A percentile compares a stretch with the other conserved stretches of the same genome.
Conservation (phyloP, 192 early-diverging fungal species). For the Linnemannia hyalina region DNA sequence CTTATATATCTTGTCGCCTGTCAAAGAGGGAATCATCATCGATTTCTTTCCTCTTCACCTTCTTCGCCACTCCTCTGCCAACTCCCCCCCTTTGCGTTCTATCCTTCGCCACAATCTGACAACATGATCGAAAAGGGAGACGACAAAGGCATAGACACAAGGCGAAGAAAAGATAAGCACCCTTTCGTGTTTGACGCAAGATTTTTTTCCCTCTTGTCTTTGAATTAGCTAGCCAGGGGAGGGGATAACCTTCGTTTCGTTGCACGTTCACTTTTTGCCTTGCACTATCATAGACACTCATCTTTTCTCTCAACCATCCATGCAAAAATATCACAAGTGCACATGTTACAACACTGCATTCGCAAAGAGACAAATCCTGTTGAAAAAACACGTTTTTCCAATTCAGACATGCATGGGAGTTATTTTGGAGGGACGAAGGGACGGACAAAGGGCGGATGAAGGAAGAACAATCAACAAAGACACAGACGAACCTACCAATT, state of each 20-base stretch:
- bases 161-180: too few species aligned
- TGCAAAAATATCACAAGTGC: slow-evolving; percentile 1
- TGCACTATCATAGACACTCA: neutral
- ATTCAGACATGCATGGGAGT: neutral
- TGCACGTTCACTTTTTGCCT: too few species aligned
- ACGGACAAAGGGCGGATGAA: neutral
- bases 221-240: neutral
- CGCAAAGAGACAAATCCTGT: neutral
- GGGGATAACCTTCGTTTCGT: neutral
- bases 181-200: slow-evolving; percentile 3
- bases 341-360: neutral
- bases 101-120: neutral
- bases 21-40: too few species aligned
- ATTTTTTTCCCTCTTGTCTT: neutral
- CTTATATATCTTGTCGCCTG: neutral
- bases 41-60: neutral
- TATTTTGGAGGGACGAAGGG: neutral
- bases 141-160: neutral
- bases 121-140: neutral
- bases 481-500: neutral
- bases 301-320: neutral
- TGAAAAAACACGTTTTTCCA: neutral
- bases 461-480: neutral
- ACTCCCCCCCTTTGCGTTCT: neutral
- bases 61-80: neutral